phyloP scores from a whole-genome alignment of 345 rosid species.

The Lepidium aucheri region DNA sequence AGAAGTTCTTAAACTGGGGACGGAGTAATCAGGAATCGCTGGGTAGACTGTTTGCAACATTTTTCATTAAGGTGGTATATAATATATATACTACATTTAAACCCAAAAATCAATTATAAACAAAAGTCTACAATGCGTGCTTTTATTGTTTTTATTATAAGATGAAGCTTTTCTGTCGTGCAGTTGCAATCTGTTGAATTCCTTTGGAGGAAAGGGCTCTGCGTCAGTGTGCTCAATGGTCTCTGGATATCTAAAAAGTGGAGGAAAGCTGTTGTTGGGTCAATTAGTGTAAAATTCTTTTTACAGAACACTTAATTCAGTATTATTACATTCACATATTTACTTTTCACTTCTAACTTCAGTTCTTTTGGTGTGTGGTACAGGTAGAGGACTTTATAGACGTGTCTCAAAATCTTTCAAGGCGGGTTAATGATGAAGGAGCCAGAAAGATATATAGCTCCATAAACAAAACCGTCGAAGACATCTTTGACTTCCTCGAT shows the following conservation, averaged over 20 bases:
- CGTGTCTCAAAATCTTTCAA: slow-evolving; percentile 37
- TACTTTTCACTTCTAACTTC: background rate
- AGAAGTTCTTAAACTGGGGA: slow-evolving; percentile 39
- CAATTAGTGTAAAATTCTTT: slow-evolving; percentile 29
- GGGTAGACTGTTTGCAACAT: slow-evolving; percentile 18
- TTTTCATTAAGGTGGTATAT: slow-evolving; percentile 16
- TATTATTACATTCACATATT: background rate
- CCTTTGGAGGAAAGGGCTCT: slow-evolving; percentile 50
- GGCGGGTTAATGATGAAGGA: slow-evolving; percentile 36
- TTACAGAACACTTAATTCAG: background rate
- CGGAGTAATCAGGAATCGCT: slow-evolving; percentile 35
- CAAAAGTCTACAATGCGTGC: background rate
- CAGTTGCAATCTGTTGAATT: slow-evolving; percentile 45
- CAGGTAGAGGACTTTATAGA: slow-evolving; percentile 50
- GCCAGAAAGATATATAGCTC: slow-evolving; percentile 29
- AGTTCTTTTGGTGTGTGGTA: background rate
- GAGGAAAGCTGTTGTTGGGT: slow-evolving; percentile 3
- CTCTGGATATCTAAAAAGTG: slow-evolving; percentile 37
- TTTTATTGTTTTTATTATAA: background rate
- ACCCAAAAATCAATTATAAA: background rate
- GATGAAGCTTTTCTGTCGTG: background rate
- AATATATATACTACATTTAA: background rate
- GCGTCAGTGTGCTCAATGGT: slow-evolving; percentile 38
- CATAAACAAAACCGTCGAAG: slow-evolving; percentile 24
- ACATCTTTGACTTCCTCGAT: slow-evolving; percentile 25